These are phyloP conservation scores for Anthoceros angustus DNA, from an alignment of 225 moss, liverwort and hornwort genomes.

Conservation along the genomic window DNA sequence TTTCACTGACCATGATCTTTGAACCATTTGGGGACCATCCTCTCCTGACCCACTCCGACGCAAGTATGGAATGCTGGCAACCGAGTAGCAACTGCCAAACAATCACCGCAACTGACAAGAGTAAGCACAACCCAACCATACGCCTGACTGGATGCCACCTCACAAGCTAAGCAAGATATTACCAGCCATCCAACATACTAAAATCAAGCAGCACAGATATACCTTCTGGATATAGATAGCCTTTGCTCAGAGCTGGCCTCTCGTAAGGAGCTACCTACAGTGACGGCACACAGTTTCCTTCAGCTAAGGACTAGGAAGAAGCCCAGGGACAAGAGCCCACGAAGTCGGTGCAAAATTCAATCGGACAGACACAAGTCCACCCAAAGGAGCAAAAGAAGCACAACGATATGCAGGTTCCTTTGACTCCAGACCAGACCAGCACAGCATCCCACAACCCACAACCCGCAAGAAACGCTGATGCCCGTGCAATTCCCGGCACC, in stretches of 20 bases:
- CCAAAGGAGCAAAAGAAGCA: too few relatives aligned
- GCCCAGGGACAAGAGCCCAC: not conserved
- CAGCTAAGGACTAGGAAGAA: not conserved
- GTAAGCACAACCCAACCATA: not conserved
- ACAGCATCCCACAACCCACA: too few relatives aligned
- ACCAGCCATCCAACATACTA: not conserved
- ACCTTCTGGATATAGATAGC: constrained; percentile 64
- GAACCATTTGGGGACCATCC: constrained; percentile 65
- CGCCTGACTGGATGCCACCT: constrained; percentile 4
- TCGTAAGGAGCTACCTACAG: constrained; percentile 87
- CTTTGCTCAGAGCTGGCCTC: constrained; percentile 87
- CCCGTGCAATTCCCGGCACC: too few relatives aligned
- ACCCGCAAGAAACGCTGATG: too few relatives aligned
- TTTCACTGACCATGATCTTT: constrained; percentile 61
- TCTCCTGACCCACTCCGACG: constrained; percentile 64
- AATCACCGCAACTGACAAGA: not conserved
- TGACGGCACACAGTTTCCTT: constrained; percentile 1
- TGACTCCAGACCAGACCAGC: too few relatives aligned
- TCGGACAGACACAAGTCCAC: not conserved
- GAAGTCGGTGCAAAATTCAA: not conserved
- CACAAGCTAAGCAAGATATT: constrained; percentile 2
- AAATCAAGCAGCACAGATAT: not conserved
- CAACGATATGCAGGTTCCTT: too few relatives aligned
- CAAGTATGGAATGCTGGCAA: constrained; percentile 87
- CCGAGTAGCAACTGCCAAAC: constrained; percentile 32